Conservation (phyloP, 768 basidiomycete genomes). For the Asterophora parasitica region DNA sequence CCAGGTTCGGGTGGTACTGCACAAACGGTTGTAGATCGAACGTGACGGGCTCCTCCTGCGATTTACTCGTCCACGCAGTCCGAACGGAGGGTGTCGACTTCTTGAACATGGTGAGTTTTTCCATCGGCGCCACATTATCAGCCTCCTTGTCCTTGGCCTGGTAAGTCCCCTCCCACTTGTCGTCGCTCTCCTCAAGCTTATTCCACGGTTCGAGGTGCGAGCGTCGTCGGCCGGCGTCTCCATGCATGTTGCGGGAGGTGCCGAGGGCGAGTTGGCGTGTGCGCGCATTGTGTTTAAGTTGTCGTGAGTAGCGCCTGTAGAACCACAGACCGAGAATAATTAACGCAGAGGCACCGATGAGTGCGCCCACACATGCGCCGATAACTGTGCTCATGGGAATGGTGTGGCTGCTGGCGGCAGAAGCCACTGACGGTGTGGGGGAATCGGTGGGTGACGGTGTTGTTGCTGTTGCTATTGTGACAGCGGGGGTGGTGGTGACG, state of each 20-base stretch:
- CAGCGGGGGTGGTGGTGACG: constrained; percentile 5
- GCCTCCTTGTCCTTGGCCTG: constrained; percentile 43
- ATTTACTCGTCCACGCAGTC: constrained; percentile 47
- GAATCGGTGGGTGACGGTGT: constrained; percentile 14
- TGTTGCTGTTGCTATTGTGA: constrained; percentile 9
- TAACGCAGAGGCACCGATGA: constrained; percentile 48
- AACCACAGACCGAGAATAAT: constrained; percentile 50
- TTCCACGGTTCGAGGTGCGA: constrained; percentile 53
- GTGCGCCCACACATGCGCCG: constrained; percentile 58
- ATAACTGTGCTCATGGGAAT: constrained; percentile 53
- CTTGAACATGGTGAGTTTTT: constrained; percentile 66
- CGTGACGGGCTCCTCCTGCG: constrained; percentile 32
- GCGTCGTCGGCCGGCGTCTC: constrained; percentile 38
- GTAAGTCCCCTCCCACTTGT: constrained; percentile 41
- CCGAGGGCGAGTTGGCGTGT: constrained; percentile 26
- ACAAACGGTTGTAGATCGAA: constrained; percentile 48
- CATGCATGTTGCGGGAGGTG: constrained; percentile 32
- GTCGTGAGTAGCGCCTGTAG: constrained; percentile 45
- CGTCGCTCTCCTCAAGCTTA: constrained; percentile 49
- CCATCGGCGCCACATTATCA: constrained; percentile 45
- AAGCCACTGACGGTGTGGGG: constrained; percentile 16
- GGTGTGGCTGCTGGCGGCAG: constrained; percentile 19
- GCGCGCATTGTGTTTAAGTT: constrained; percentile 28
- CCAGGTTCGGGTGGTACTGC: constrained; percentile 53
- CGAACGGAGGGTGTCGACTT: constrained; percentile 48